Percentiles rank a stretch among this genome's conserved stretches.
Evolutionary conservation across 164 flowering plant genomes (phyloP).

Genomic region (Umbilicus rupestris): DNA sequence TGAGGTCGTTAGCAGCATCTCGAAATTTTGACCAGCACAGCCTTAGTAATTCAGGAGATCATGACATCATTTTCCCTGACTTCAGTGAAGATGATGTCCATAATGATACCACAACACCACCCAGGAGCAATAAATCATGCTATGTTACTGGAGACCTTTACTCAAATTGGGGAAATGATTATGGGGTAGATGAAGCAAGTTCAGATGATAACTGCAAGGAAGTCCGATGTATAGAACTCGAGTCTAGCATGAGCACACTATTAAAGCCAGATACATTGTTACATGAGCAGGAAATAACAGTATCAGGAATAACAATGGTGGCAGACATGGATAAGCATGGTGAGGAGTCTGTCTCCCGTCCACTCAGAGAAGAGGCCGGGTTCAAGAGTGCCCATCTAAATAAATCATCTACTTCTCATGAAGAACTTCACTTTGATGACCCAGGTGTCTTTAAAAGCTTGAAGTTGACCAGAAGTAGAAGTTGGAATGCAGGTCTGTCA

Average conservation of each 20-base stretch:
- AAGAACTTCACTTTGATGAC: background rate
- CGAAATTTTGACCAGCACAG: conserved; percentile 1
- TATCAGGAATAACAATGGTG: background rate
- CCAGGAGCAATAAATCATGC: background rate
- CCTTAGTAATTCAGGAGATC: conserved; percentile 6
- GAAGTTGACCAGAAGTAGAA: conserved; percentile 3
- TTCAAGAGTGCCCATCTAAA: background rate
- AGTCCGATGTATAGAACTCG: background rate
- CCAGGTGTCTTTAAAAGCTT: background rate
- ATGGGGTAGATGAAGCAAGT: conserved; percentile 1
- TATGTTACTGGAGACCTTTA: background rate
- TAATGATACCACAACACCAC: background rate
- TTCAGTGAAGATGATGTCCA: conserved; percentile 5
- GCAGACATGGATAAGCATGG: background rate
- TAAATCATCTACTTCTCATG: background rate
- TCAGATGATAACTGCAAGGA: conserved; percentile 10
- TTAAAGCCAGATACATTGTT: background rate
- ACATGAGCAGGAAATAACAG: background rate
- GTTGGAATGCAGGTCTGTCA: conserved; percentile 1
- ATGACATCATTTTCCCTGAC: conserved; percentile 2
- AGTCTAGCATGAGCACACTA: conserved; percentile 2
- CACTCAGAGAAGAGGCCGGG: background rate
- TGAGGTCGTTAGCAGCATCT: conserved; percentile 8
- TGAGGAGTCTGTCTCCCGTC: background rate
- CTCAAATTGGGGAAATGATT: background rate